Conservation (phyloP, 2,329 filamentous ascomycete genomes). For the Zymoseptoria crescenta region DNA sequence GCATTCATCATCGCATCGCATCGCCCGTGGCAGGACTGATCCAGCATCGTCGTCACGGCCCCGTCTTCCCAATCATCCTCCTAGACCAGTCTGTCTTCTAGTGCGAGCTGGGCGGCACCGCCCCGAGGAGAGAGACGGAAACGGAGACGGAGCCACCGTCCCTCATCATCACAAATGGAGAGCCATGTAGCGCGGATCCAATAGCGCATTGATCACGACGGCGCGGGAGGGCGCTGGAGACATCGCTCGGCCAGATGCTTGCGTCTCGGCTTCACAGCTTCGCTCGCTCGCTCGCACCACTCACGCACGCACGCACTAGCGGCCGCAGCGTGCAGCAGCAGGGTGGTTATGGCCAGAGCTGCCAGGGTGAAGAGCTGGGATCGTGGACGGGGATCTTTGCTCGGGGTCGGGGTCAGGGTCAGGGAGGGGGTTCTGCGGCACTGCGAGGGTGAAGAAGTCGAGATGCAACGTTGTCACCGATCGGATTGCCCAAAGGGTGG, state of each 20-base stretch:
- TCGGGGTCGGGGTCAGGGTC: neutral
- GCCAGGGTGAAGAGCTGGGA: neutral
- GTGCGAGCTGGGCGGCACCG: neutral
- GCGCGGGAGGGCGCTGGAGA: neutral
- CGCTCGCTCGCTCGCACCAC: neutral
- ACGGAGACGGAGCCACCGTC: no score
- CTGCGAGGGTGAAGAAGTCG: neutral
- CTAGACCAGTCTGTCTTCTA: neutral
- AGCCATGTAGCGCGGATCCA: neutral
- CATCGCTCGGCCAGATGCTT: neutral
- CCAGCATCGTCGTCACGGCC: neutral
- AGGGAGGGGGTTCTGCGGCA: neutral
- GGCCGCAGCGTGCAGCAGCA: neutral
- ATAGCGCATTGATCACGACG: neutral
- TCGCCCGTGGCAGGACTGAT: neutral
- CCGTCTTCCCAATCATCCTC: neutral
- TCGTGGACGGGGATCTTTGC: neutral
- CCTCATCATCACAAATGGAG: neutral
- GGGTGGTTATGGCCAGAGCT: neutral
- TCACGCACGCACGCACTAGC: neutral
- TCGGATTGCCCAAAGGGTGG: slow-evolving; percentile 1
- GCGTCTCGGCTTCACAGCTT: no score
- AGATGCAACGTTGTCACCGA: neutral
- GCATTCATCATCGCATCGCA: neutral
- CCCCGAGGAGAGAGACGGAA: neutral